A percentile compares a stretch with the other conserved stretches of the same genome.
Conservation (phyloP, 192 early-diverging fungal species). For the Coemansia sp. region DNA sequence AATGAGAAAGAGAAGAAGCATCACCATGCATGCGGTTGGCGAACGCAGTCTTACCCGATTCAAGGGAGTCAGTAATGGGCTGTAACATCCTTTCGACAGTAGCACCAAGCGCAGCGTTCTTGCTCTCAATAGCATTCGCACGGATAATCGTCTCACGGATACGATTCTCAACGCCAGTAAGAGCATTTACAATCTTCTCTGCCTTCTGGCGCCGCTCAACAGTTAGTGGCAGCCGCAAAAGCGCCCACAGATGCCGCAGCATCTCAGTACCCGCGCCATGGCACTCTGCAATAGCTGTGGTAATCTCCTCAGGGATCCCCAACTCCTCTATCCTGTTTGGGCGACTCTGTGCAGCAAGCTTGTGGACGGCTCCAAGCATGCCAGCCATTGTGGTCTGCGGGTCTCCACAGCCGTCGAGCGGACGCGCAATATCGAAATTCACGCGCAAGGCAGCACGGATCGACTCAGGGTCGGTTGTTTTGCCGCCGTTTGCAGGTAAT, state of each 20-base stretch:
- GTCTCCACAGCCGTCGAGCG: constrained; percentile 27
- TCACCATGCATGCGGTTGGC: not conserved
- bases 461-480: not conserved
- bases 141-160: constrained; percentile 37
- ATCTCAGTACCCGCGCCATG: constrained; percentile 55
- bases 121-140: constrained; percentile 34
- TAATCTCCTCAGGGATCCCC: constrained; percentile 32
- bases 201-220: constrained; percentile 36
- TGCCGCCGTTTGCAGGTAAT: not conserved
- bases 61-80: constrained; percentile 40
- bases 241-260: constrained; percentile 55
- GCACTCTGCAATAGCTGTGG: constrained; percentile 39
- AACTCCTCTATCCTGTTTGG: constrained; percentile 50
- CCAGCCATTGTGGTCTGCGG: constrained; percentile 32
- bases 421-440: constrained; percentile 34
- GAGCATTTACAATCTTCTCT: constrained; percentile 43
- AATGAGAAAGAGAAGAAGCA: not conserved
- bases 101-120: constrained; percentile 27
- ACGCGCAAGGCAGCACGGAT: constrained; percentile 18
- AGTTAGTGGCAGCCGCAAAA: constrained; percentile 37
- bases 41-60: constrained; percentile 29
- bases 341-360: constrained; percentile 18
- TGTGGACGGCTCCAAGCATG: constrained; percentile 28
- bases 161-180: constrained; percentile 27
- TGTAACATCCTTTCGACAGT: constrained; percentile 51